Percentiles rank a stretch among this genome's conserved stretches.
Conservation (phyloP, 345 rosid genomes). For the Salix purpurea region DNA sequence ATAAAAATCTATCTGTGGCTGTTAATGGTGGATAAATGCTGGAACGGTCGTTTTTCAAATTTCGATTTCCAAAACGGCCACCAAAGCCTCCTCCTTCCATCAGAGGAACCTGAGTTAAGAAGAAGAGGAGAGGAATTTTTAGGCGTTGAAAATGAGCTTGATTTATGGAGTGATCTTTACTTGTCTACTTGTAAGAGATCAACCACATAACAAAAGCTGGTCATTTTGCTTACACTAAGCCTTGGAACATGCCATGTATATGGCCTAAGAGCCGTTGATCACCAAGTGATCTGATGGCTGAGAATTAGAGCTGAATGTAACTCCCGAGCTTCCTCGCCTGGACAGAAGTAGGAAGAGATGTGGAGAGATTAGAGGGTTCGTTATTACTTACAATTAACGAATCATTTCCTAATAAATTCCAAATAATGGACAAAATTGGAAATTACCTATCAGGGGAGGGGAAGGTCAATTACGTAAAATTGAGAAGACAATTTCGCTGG, state of each 20-base stretch:
- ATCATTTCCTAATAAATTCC: constrained; percentile 2
- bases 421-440: constrained; percentile 9
- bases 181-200: constrained; percentile 14
- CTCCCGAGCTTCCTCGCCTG: constrained; percentile 53
- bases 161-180: constrained; percentile 9
- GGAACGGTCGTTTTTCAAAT: constrained; percentile 13
- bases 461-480: too few species aligned
- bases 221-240: constrained; percentile 34
- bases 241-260: constrained; percentile 27
- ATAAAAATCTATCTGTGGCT: constrained; percentile 72
- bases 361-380: constrained; percentile 49
- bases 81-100: constrained; percentile 34
- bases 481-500: not conserved
- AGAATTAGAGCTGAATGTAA: constrained; percentile 30
- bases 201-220: constrained; percentile 22
- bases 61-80: constrained; percentile 16
- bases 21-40: constrained; percentile 54
- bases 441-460: not conserved
- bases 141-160: constrained; percentile 22
- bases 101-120: constrained; percentile 7
- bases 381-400: constrained; percentile 23
- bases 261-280: constrained; percentile 34
- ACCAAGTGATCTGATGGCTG: constrained; percentile 36
- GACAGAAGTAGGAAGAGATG: constrained; percentile 20
- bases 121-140: constrained; percentile 1